These are phyloP conservation scores for Phytophthora meadii DNA, from an alignment of 352 stramenopile species.

Conservation along the genomic window DNA sequence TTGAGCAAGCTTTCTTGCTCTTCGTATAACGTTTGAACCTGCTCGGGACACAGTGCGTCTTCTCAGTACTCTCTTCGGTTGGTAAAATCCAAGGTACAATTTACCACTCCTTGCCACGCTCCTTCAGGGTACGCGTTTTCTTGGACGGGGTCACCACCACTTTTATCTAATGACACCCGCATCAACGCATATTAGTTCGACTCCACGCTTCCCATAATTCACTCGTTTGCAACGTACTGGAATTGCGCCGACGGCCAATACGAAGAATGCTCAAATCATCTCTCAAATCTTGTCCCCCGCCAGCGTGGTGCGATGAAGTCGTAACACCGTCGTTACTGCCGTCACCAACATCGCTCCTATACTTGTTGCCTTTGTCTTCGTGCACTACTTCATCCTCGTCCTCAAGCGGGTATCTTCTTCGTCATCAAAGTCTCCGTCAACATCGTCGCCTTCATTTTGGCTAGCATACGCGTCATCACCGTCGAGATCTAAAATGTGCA, in stretches of 20 bases:
- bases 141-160: conserved; percentile 25
- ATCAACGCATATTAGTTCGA: conserved; percentile 5
- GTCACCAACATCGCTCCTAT: conserved; percentile 3
- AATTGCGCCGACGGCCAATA: conserved; percentile 57
- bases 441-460: conserved; percentile 37
- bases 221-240: conserved; percentile 37
- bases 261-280: conserved; percentile 73
- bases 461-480: conserved; percentile 40
- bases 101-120: conserved; percentile 72
- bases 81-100: too few relatives aligned
- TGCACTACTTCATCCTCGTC: conserved; percentile 30
- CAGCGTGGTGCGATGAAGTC: conserved; percentile 35
- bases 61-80: not conserved
- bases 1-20: conserved; percentile 97
- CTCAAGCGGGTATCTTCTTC: conserved; percentile 32
- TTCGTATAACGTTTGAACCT: conserved; percentile 94
- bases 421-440: conserved; percentile 35
- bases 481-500: conserved; percentile 15
- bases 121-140: conserved; percentile 58
- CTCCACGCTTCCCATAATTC: not conserved
- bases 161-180: conserved; percentile 21
- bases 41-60: not conserved
- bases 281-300: conserved; percentile 29
- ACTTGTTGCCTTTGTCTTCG: conserved; percentile 29
- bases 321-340: conserved; percentile 27